Percentiles rank a stretch among this genome's conserved stretches.
These are phyloP conservation scores for Podaxis sp. DNA, from an alignment of 768 basidiomycete genomes.

Conservation along the genomic window DNA sequence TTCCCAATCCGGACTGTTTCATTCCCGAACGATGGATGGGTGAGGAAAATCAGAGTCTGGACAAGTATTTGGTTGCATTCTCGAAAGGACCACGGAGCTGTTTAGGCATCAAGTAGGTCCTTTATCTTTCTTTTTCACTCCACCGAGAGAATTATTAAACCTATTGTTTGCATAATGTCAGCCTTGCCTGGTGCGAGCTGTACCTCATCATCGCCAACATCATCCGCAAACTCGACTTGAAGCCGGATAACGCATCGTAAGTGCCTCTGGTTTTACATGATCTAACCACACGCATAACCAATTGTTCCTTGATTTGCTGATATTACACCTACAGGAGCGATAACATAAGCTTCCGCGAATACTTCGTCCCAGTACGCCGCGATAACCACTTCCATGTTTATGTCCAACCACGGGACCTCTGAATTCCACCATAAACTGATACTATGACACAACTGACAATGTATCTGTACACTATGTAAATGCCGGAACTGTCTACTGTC, in stretches of 20 bases:
- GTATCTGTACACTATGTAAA: background rate
- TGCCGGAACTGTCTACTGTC: background rate
- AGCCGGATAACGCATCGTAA: conserved; percentile 14
- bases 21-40: conserved; percentile 40
- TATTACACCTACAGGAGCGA: conserved; percentile 19
- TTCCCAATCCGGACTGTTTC: conserved; percentile 35
- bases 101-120: conserved; percentile 39
- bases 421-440: background rate
- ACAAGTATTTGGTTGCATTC: conserved; percentile 37
- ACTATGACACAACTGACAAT: background rate
- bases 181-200: conserved; percentile 29
- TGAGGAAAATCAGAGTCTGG: conserved; percentile 30
- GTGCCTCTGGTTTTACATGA: background rate
- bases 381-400: conserved; percentile 28
- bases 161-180: conserved; percentile 4
- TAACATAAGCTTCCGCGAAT: conserved; percentile 29
- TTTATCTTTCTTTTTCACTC: background rate
- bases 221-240: conserved; percentile 27
- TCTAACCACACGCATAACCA: too few species aligned
- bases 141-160: background rate
- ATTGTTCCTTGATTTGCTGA: background rate
- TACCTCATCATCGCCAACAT: conserved; percentile 27
- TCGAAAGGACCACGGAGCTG: conserved; percentile 42
- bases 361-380: conserved; percentile 31
- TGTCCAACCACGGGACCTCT: conserved; percentile 15